Evolutionary conservation across 1,284 basidiomycete genomes (phyloP).

Genomic region (Cutaneotrichosporon sp.): DNA sequence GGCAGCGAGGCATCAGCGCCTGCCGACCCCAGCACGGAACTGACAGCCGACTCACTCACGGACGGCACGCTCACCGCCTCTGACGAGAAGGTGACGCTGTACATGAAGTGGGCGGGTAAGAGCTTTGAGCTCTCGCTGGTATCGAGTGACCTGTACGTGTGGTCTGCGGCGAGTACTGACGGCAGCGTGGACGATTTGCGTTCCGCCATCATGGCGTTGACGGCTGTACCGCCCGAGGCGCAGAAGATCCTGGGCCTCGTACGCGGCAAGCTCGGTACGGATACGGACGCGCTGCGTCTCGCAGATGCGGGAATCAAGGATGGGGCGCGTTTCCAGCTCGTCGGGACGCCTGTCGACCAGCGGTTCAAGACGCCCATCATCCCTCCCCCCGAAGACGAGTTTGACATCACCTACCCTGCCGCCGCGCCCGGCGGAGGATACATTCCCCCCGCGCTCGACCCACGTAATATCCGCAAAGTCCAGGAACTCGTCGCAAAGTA

Average conservation of each 20-base stretch:
- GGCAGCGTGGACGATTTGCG: constrained; percentile 47
- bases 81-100: constrained; percentile 5
- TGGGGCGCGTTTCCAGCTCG: constrained; percentile 69
- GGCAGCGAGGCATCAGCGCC: too few species aligned
- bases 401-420: constrained; percentile 66
- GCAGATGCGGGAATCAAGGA: constrained; percentile 54
- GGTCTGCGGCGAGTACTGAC: neutral
- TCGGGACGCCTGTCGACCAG: constrained; percentile 75
- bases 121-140: constrained; percentile 5
- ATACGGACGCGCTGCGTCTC: constrained; percentile 53
- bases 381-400: constrained; percentile 60
- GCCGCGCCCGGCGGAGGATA: constrained; percentile 53
- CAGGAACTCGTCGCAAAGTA: constrained; percentile 64
- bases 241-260: constrained; percentile 68
- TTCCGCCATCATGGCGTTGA: constrained; percentile 58
- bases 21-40: too few species aligned
- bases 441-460: constrained; percentile 62
- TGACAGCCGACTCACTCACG: too few species aligned
- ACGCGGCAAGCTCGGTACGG: constrained; percentile 73
- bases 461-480: constrained; percentile 70
- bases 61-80: neutral
- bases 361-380: constrained; percentile 67
- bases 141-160: constrained; percentile 13
- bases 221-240: constrained; percentile 72
- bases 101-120: constrained; percentile 16